Percentiles rank a stretch among this genome's conserved stretches.
Conservation (phyloP, 352 stramenopile genomes). For the Lagenidium giganteum region DNA sequence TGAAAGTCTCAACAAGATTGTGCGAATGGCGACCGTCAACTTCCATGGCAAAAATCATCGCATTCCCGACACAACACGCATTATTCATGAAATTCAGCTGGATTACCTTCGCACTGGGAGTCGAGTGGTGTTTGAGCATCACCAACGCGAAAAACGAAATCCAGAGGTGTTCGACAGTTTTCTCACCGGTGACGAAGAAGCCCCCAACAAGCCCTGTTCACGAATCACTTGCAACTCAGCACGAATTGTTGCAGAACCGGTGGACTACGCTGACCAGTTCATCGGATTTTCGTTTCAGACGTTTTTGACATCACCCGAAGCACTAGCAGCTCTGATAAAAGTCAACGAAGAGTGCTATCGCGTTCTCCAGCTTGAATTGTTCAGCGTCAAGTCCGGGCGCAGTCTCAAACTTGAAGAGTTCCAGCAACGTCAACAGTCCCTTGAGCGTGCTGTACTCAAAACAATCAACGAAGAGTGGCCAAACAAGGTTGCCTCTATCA, state of each 20-base stretch:
- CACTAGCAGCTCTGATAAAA: conserved; percentile 50
- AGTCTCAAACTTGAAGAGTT: conserved; percentile 74
- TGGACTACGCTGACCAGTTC: conserved; percentile 74
- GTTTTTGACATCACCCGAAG: conserved; percentile 59
- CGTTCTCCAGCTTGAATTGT: conserved; percentile 58
- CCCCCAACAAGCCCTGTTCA: conserved; percentile 17
- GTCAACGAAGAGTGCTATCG: conserved; percentile 73
- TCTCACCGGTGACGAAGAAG: conserved; percentile 29
- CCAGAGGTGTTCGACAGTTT: conserved; percentile 38
- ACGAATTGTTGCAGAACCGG: no score
- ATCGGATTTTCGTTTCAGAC: conserved; percentile 75
- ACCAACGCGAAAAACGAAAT: conserved; percentile 36
- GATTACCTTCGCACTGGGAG: conserved; percentile 89
- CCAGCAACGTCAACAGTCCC: conserved; percentile 54
- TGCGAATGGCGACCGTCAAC: conserved; percentile 35
- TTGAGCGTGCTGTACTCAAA: conserved; percentile 55
- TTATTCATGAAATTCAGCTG: conserved; percentile 81
- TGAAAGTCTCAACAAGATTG: conserved; percentile 59
- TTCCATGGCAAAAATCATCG: conserved; percentile 51
- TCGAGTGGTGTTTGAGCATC: conserved; percentile 75
- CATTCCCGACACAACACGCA: conserved; percentile 50
- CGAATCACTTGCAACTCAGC: no score
- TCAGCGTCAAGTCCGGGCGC: conserved; percentile 49
- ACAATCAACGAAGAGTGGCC: conserved; percentile 68
- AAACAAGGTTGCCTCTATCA: conserved; percentile 43